Conservation (phyloP, 257 asterid species). For the Salvia splendens region DNA sequence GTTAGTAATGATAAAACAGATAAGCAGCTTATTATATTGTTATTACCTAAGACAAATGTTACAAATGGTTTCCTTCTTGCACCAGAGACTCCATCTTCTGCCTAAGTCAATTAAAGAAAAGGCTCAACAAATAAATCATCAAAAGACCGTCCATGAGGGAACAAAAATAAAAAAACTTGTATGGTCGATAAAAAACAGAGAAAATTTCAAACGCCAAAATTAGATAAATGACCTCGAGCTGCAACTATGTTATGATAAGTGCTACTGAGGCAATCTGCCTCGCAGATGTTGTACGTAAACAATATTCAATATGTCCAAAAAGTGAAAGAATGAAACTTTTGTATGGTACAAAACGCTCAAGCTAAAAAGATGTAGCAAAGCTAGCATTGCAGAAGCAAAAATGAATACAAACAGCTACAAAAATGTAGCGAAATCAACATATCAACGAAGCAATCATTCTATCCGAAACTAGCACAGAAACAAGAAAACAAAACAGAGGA, state of each 20-base stretch:
- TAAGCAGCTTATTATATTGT: slow-evolving; percentile 25
- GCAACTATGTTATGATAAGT: not conserved
- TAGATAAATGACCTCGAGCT: slow-evolving; percentile 15
- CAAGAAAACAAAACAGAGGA: no score
- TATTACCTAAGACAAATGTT: slow-evolving; percentile 85
- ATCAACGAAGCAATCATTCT: no score
- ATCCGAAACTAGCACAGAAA: no score
- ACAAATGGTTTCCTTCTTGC: slow-evolving; percentile 56
- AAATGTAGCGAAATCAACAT: no score
- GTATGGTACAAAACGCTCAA: no score
- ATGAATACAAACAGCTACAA: no score
- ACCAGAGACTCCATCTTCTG: slow-evolving; percentile 52
- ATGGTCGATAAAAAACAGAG: not conserved
- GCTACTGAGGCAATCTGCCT: not conserved
- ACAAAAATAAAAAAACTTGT: slow-evolving; percentile 15
- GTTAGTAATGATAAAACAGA: slow-evolving; percentile 16
- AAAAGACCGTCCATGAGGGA: slow-evolving; percentile 12
- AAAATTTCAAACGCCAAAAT: slow-evolving; percentile 16
- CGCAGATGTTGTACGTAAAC: not conserved
- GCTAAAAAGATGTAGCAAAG: no score
- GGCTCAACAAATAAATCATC: slow-evolving; percentile 16
- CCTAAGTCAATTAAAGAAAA: slow-evolving; percentile 50
- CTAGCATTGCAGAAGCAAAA: no score
- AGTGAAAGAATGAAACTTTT: no score
- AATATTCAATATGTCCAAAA: no score